Evolutionary conservation across 2,329 filamentous ascomycete genomes (phyloP), one percentile per base, ranked within the genome.

Genomic region (Domatiomyces catenatus): DNA sequence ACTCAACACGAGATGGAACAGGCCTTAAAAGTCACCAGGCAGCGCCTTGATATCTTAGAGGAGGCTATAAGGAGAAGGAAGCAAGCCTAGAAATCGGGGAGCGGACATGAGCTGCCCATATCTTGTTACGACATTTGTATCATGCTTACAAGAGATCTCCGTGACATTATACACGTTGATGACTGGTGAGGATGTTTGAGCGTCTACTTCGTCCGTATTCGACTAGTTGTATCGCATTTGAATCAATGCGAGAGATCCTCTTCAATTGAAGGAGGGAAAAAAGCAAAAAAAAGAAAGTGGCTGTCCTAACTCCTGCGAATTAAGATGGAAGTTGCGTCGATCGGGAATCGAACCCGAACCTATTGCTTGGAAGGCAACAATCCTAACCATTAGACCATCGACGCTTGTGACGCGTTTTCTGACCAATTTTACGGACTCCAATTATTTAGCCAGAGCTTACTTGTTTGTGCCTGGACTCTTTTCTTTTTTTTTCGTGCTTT

Each of bases 21-120:
- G 69, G 85, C 87, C 18, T 90, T 95, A 53, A 73, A 77, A 49
- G 78, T 94, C 26, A 95, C 90, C 2, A 86, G 95, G 64, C 84
- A 94, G 70, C 83, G 86, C 61, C 69, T 98, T 28, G 75, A 77
- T 50, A 77, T 84, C 43, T 68, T 98, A 55, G 89, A 89, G 66
- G 75, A 77, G 43, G 83, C 86, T 26, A 74, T 90, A 18, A 58
- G 51, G 19, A 20, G 49, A 20, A 44, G 44, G 46, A 53, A 39
- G 32, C 32, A 39, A 39, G 15, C 10, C 10, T 39, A 39, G 10
- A 39, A 15, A 15, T 15, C 10, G 3, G 32, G 2, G 15, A 15
- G 5, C 5, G 32, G 8, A 39, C 10, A 39, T 10, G 8, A 32
- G 12, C 4, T 10, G 8, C 28, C 32, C 32, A 39, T 39, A 39